phyloP scores from a whole-genome alignment of 352 stramenopile genomes.

The Globisporangium echinulatum region DNA sequence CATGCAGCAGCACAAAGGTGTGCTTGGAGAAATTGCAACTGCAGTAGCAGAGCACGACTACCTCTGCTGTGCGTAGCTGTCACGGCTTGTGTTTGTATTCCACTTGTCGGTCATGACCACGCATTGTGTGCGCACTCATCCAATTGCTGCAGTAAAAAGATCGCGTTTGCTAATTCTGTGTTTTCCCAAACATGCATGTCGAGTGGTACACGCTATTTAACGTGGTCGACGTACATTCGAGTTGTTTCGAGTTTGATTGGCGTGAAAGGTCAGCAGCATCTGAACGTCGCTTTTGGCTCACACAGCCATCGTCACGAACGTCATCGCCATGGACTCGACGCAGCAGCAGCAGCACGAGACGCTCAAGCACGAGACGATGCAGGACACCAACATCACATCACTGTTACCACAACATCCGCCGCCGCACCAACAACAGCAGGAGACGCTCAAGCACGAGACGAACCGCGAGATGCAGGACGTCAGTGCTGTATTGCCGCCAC shows the following conservation, averaged over 20 bases:
- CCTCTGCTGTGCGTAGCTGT: too few relatives aligned
- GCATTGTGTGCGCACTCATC: neutral
- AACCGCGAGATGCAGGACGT: constrained; percentile 8
- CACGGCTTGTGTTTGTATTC: too few relatives aligned
- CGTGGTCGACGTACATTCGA: neutral
- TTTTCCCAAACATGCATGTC: neutral
- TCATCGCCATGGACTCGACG: too few relatives aligned
- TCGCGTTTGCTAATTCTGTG: neutral
- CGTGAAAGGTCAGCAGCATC: neutral
- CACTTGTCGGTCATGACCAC: too few relatives aligned
- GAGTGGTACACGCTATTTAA: neutral
- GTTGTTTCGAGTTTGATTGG: neutral
- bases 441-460: neutral
- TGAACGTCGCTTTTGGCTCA: too few relatives aligned
- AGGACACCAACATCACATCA: constrained; percentile 1
- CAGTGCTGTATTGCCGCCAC: neutral
- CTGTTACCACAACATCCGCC: neutral
- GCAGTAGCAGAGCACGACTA: too few relatives aligned
- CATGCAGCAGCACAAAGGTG: neutral
- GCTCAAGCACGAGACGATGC: neutral
- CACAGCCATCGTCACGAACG: too few relatives aligned
- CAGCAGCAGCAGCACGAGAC: too few relatives aligned
- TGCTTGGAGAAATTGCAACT: too few relatives aligned
- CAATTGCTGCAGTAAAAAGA: neutral
- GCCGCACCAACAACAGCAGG: too few relatives aligned